These are phyloP conservation scores for Mycena chlorophos DNA, from an alignment of 768 basidiomycete genomes.

Conservation along the genomic window DNA sequence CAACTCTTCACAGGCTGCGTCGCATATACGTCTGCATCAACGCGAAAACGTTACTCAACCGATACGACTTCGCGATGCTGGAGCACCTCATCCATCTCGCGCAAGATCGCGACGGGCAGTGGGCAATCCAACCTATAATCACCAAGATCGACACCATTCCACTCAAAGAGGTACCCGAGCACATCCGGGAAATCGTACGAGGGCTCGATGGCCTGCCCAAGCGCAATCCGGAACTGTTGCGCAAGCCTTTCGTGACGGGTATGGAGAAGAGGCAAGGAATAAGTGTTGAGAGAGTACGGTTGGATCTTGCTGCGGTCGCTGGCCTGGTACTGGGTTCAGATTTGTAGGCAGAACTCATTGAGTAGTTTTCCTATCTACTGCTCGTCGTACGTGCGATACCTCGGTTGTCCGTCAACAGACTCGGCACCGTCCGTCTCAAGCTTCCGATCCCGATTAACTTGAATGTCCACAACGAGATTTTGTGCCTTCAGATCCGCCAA, in stretches of 20 bases:
- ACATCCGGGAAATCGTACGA: constrained; percentile 43
- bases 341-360: too few species aligned
- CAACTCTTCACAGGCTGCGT: constrained; percentile 48
- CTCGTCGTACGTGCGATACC: too few species aligned
- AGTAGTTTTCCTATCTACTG: too few species aligned
- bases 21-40: constrained; percentile 74
- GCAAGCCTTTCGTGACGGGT: background rate
- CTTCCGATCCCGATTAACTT: too few species aligned
- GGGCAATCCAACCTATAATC: constrained; percentile 70
- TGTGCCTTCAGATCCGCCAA: too few species aligned
- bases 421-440: too few species aligned
- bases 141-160: constrained; percentile 67
- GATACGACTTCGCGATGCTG: constrained; percentile 64
- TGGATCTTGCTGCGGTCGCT: constrained; percentile 8
- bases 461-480: too few species aligned
- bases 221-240: background rate
- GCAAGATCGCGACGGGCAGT: constrained; percentile 34
- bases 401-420: too few species aligned
- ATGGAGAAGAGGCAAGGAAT: background rate
- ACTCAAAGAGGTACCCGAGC: constrained; percentile 28
- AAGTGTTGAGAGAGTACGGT: background rate
- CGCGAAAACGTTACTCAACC: constrained; percentile 60
- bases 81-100: constrained; percentile 52
- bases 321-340: too few species aligned
- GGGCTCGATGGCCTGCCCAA: constrained; percentile 46